Conservation (phyloP, 148 eudicot genomes). For the Nepenthes gracilis region DNA sequence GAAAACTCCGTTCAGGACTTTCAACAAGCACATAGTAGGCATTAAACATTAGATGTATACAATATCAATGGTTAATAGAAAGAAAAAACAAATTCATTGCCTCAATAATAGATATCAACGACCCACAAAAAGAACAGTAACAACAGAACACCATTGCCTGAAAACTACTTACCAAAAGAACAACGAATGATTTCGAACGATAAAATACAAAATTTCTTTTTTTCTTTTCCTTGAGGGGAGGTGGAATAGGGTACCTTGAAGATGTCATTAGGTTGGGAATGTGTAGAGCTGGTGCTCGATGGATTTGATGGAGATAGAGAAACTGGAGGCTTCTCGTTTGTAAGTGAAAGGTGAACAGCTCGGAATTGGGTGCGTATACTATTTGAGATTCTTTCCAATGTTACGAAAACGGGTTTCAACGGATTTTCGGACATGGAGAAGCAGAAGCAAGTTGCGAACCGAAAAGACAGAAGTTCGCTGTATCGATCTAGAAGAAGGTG, state of each 20-base stretch:
- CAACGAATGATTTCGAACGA: neutral
- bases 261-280: conserved; percentile 11
- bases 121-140: neutral
- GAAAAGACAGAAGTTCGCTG: no score
- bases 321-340: conserved; percentile 12
- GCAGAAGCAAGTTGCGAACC: no score
- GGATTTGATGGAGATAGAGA: conserved; percentile 19
- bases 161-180: neutral
- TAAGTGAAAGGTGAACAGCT: conserved; percentile 12
- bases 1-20: conserved; percentile 12
- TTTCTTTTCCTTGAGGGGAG: no score
- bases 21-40: conserved; percentile 21
- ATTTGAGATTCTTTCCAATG: conserved; percentile 34
- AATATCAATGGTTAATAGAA: neutral
- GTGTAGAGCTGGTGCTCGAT: conserved; percentile 2
- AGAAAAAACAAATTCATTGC: neutral
- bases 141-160: neutral
- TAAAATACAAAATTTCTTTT: no score
- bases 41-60: neutral
- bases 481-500: no score
- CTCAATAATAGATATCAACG: neutral
- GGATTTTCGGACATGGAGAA: conserved; percentile 31
- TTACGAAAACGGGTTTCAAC: conserved; percentile 25
- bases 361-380: conserved; percentile 44
- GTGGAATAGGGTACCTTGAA: no score